Evolutionary conservation across 106 monocot species (phyloP), one percentile per base, ranked within the genome.

Genomic region (Allium sativum): DNA sequence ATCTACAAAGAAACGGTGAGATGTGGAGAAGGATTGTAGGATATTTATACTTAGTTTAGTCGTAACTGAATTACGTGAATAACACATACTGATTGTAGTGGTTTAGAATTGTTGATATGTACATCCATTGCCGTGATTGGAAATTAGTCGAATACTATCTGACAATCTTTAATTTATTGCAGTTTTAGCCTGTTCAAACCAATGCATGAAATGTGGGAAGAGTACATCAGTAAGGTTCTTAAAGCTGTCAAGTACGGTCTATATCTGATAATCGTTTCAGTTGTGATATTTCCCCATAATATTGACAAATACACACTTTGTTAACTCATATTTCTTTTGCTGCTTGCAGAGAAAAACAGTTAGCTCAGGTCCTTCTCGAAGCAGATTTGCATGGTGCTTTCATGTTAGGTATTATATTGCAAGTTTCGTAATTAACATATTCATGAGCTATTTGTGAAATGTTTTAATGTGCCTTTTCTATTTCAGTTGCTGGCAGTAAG

Each of bases 201-300:
- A 57, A 87, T 90, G 86, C 90, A 90, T 82, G 84, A 86, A 54
- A 87, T 96, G 87, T 96, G 95, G 95, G 87, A 90, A 79, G 81
- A 73, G 17, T 87, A 95, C 57, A 80, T 96, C 40, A 48, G 43
- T 10, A 82, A 96, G 68, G 77, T 90, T 70, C 48, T 84, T 1
- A 77, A 82, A 67, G 78, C 73, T 65, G 65, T 45, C 43, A 74
- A 76, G 95, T 87, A 40, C 54, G 70, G 53, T 44, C 45, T 42
- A 63, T 12, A 22, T 59, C 43, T 31, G 31, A 31, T 31, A 31
- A 1, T 55, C 5, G 8, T 55, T 55, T 55, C n/a, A 55, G 19
- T 9, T 55, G 7, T 55, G n/a, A 3, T 50, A 1, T 12, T 50
- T 50, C 8, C 44, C 9, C n/a, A 8, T 40, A 10, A 60, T 60